phyloP scores from a whole-genome alignment of 2,329 filamentous ascomycete genomes.

The Colletotrichum ledebouriae region DNA sequence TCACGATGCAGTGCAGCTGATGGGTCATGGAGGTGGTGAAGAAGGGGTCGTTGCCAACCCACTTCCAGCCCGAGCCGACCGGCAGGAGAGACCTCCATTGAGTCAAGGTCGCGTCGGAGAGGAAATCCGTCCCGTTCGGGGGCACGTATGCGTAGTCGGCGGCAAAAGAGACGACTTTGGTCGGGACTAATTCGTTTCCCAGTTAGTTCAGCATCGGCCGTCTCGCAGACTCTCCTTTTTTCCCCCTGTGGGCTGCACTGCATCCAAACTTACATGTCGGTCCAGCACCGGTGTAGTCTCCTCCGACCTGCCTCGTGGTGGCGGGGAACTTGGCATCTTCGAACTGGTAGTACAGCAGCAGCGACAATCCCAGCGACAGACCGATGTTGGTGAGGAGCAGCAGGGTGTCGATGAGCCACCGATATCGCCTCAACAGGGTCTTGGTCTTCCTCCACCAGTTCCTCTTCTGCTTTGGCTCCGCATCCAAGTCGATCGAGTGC shows the following conservation, averaged over 20 bases:
- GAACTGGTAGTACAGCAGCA: constrained; percentile 41
- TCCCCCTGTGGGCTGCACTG: too few relatives aligned
- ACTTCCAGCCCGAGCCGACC: constrained; percentile 53
- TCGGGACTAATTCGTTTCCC: constrained; percentile 48
- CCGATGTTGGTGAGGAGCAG: constrained; percentile 39
- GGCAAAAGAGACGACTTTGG: constrained; percentile 54
- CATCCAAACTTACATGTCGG: constrained; percentile 50
- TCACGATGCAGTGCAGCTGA: constrained; percentile 56
- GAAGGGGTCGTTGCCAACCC: constrained; percentile 52
- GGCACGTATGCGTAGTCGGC: constrained; percentile 56
- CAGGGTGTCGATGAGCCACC: constrained; percentile 38
- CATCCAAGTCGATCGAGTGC: constrained; percentile 32
- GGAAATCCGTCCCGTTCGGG: constrained; percentile 55
- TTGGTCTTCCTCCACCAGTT: constrained; percentile 30
- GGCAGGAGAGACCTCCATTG: constrained; percentile 58
- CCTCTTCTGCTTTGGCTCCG: not conserved
- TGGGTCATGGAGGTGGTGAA: constrained; percentile 58
- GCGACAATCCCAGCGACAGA: constrained; percentile 29
- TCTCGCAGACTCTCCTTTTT: too few relatives aligned
- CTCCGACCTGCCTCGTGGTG: constrained; percentile 52
- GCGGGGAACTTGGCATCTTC: constrained; percentile 28
- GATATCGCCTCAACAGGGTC: constrained; percentile 11
- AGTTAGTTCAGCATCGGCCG: constrained; percentile 3
- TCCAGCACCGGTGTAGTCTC: constrained; percentile 53
- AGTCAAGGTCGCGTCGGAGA: constrained; percentile 52